A percentile compares a stretch with the other conserved stretches of the same genome.
Evolutionary conservation across 106 monocot species (phyloP).

Genomic region (Dendrobium chrysotoxum): DNA sequence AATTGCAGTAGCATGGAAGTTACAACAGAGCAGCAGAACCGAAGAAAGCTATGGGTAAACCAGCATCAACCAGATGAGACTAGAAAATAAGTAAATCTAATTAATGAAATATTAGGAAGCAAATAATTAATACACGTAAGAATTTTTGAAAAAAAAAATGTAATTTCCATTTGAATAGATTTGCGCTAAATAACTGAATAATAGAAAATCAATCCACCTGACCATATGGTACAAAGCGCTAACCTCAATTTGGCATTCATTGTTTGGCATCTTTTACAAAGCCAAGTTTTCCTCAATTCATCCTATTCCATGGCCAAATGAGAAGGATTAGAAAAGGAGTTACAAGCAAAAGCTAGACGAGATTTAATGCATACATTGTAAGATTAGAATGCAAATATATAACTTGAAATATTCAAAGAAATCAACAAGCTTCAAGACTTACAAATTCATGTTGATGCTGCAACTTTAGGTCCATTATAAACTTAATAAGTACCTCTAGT

Average conservation of each 20-base stretch:
- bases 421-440: slow-evolving; percentile 22
- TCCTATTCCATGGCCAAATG: slow-evolving; percentile 49
- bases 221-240: slow-evolving; percentile 6
- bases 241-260: slow-evolving; percentile 98
- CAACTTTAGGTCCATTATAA: slow-evolving; percentile 93
- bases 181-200: neutral
- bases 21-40: slow-evolving; percentile 2
- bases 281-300: slow-evolving; percentile 85
- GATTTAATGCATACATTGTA: neutral
- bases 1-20: neutral
- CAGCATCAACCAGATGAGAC: no score
- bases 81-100: neutral
- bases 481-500: slow-evolving; percentile 74
- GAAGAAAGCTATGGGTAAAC: neutral
- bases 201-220: neutral
- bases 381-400: neutral
- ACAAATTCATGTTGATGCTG: slow-evolving; percentile 95
- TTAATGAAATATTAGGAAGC: neutral
- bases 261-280: slow-evolving; percentile 95
- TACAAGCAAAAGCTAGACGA: neutral
- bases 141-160: neutral
- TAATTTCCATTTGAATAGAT: neutral
- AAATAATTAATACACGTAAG: neutral
- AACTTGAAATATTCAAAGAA: slow-evolving; percentile 7
- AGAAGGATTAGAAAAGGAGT: neutral